Percentiles rank a stretch among this genome's conserved stretches.
These are phyloP conservation scores for Prototheca wickerhamii DNA, from an alignment of 163 green algal species.

Conservation along the genomic window DNA sequence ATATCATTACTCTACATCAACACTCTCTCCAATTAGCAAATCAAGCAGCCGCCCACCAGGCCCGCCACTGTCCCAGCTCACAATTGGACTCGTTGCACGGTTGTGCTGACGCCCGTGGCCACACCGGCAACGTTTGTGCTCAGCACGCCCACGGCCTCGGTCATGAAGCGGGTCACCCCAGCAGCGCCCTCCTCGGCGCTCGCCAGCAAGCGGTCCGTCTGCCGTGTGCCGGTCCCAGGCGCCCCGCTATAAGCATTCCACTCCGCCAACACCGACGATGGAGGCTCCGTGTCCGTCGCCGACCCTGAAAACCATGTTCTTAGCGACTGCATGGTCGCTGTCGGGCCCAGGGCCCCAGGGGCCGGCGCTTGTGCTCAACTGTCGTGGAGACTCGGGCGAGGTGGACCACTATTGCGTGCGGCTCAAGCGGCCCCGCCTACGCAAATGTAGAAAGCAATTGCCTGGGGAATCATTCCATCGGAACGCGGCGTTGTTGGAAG, in stretches of 20 bases:
- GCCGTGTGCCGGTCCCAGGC: not conserved
- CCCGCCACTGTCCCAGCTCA: not conserved
- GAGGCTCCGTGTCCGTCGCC: slow-evolving; percentile 26
- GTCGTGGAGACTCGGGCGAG: too few relatives aligned
- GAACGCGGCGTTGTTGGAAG: too few relatives aligned
- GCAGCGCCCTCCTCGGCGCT: slow-evolving; percentile 6
- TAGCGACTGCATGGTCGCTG: slow-evolving; percentile 13
- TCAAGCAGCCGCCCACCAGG: too few relatives aligned
- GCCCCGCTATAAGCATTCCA: slow-evolving; percentile 49
- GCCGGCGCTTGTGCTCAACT: not conserved
- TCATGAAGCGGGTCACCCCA: slow-evolving; percentile 4
- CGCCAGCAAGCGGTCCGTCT: slow-evolving; percentile 1
- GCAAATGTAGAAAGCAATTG: too few relatives aligned
- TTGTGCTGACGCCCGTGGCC: slow-evolving; percentile 8
- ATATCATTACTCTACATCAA: too few relatives aligned
- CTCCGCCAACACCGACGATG: slow-evolving; percentile 39
- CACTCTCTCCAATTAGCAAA: too few relatives aligned
- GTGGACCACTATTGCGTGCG: too few relatives aligned
- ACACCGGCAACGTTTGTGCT: slow-evolving; percentile 6
- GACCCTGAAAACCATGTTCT: slow-evolving; percentile 8
- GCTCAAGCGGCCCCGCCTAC: too few relatives aligned
- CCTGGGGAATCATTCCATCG: too few relatives aligned
- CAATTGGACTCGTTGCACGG: slow-evolving; percentile 15
- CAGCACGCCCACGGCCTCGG: slow-evolving; percentile 6
- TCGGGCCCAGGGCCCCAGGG: too few relatives aligned